phyloP scores from a whole-genome alignment of 305 asterid genomes.

The Fraxinus angustifolia region DNA sequence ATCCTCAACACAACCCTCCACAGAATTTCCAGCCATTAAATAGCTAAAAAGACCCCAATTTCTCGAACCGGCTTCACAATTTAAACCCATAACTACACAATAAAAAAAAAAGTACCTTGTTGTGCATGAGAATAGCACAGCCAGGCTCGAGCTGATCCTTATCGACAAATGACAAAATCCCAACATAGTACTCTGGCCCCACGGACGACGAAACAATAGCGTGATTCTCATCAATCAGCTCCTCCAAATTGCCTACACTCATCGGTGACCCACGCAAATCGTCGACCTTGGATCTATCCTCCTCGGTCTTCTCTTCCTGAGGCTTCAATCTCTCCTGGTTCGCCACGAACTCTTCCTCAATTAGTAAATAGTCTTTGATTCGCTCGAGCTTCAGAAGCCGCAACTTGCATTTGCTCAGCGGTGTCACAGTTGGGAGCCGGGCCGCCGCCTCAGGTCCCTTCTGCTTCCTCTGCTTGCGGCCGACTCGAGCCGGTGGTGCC shows the following conservation, averaged over 20 bases:
- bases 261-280: constrained; percentile 84
- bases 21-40: background rate
- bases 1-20: background rate
- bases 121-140: constrained; percentile 91
- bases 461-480: constrained; percentile 88
- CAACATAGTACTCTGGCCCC: constrained; percentile 91
- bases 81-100: background rate
- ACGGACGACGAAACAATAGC: constrained; percentile 86
- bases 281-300: constrained; percentile 87
- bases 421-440: constrained; percentile 73
- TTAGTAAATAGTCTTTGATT: constrained; percentile 69
- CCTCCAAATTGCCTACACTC: constrained; percentile 92
- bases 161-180: constrained; percentile 83
- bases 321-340: constrained; percentile 91
- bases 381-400: constrained; percentile 74
- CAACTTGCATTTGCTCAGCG: constrained; percentile 73
- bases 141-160: constrained; percentile 97
- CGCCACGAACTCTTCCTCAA: constrained; percentile 92
- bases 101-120: constrained; percentile 48
- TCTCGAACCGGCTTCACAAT: constrained; percentile 10
- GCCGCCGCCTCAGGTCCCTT: constrained; percentile 90
- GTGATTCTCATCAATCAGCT: constrained; percentile 89
- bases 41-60: constrained; percentile 18
- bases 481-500: constrained; percentile 96
- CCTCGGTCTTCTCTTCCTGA: constrained; percentile 95